These are phyloP conservation scores for Sicyos edulis DNA, from an alignment of 306 rosid species.

Conservation along the genomic window DNA sequence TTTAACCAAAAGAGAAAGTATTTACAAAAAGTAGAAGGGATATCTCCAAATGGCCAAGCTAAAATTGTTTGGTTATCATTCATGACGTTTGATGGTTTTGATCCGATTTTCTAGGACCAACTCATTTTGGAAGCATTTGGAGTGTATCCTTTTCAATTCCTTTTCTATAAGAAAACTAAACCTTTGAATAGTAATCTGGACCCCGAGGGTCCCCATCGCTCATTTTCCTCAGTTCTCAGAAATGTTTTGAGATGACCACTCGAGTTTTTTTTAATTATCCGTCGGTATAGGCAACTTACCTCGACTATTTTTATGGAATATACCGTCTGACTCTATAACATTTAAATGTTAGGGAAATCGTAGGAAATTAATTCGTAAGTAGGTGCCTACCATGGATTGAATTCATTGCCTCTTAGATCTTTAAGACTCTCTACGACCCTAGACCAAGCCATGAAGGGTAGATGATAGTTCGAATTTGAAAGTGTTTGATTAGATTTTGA, in stretches of 20 bases:
- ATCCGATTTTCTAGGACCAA: neutral
- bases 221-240: neutral
- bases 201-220: neutral
- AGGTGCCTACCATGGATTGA: no score
- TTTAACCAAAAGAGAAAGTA: neutral
- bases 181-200: neutral
- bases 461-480: no score
- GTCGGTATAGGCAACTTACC: no score
- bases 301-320: no score
- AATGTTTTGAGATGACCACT: neutral
- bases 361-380: no score
- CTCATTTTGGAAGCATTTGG: neutral
- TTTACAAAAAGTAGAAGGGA: neutral
- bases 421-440: no score
- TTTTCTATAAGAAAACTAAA: neutral
- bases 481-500: neutral
- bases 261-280: neutral
- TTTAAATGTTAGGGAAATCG: no score
- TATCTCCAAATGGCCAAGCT: neutral
- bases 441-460: no score
- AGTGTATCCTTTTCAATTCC: neutral
- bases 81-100: conserved; percentile 1
- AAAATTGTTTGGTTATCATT: neutral
- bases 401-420: no score
- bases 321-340: no score